Evolutionary conservation across 2,329 filamentous ascomycete genomes (phyloP).

Genomic region (Fusarium pseudonygamai): DNA sequence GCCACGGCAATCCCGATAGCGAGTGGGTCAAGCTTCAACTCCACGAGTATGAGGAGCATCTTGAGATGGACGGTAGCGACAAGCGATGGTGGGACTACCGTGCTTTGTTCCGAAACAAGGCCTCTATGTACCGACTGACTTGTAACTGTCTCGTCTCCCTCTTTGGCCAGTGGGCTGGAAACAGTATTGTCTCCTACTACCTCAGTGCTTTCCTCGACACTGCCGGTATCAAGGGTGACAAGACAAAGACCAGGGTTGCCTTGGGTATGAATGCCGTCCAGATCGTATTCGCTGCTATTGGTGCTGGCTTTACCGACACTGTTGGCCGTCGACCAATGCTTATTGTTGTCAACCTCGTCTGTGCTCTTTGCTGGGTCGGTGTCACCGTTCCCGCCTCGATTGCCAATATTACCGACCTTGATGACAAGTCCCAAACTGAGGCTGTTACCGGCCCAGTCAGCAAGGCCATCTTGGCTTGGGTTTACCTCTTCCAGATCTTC

Average conservation of each 20-base stretch:
- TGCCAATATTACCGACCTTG: conserved; percentile 44
- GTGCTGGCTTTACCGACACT: conserved; percentile 58
- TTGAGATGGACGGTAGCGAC: conserved; percentile 57
- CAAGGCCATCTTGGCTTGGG: conserved; percentile 58
- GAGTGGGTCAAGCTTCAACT: conserved; percentile 51
- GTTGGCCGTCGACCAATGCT: conserved; percentile 63
- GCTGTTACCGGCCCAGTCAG: conserved; percentile 47
- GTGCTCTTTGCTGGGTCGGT: conserved; percentile 59
- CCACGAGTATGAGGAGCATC: conserved; percentile 55
- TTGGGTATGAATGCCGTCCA: conserved; percentile 60
- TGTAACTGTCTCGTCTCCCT: conserved; percentile 55
- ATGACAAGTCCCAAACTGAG: conserved; percentile 38
- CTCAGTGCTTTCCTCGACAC: conserved; percentile 59
- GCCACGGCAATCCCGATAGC: conserved; percentile 51
- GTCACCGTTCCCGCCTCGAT: conserved; percentile 57
- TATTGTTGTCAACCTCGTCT: conserved; percentile 56
- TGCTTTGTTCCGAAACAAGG: conserved; percentile 53
- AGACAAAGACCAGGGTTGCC: conserved; percentile 57
- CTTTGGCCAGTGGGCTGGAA: conserved; percentile 59
- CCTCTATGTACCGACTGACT: conserved; percentile 55
- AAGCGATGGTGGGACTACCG: conserved; percentile 61
- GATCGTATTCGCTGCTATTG: conserved; percentile 58
- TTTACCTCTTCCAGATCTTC: conserved; percentile 45
- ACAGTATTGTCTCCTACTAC: conserved; percentile 59
- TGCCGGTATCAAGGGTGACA: conserved; percentile 55